Percentiles rank a stretch among this genome's conserved stretches.
phyloP scores from a whole-genome alignment of 495 filamentous ascomycete genomes.

The Aspergillus baeticus region DNA sequence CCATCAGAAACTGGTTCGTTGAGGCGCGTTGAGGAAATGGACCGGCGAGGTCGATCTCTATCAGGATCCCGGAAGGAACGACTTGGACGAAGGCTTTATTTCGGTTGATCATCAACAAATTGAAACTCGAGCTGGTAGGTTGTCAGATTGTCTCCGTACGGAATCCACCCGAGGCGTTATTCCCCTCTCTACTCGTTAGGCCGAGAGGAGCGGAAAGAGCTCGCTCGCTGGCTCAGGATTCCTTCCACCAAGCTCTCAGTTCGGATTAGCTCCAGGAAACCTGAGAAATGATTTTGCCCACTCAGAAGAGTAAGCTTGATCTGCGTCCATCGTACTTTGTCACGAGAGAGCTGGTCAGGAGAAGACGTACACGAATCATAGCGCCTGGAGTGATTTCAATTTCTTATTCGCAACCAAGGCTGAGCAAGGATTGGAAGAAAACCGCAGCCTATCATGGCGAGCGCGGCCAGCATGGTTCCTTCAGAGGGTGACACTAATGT shows the following conservation, averaged over 20 bases:
- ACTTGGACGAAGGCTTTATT: slow-evolving; percentile 14
- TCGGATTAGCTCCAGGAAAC: not conserved
- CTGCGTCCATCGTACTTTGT: slow-evolving; percentile 24
- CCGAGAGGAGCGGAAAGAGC: not conserved
- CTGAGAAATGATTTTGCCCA: slow-evolving; percentile 12
- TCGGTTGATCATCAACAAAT: slow-evolving; percentile 13
- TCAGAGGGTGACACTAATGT: slow-evolving; percentile 7
- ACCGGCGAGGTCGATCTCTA: slow-evolving; percentile 4
- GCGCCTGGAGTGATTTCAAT: slow-evolving; percentile 21
- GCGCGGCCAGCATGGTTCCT: slow-evolving; percentile 16
- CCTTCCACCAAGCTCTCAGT: slow-evolving; percentile 6
- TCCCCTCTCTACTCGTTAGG: not conserved
- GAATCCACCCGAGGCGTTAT: not conserved
- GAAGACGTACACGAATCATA: slow-evolving; percentile 16
- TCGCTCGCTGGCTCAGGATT: not conserved
- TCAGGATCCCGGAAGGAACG: not conserved
- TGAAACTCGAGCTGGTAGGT: slow-evolving; percentile 7
- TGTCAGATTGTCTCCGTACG: slow-evolving; percentile 12
- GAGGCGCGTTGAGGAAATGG: not conserved
- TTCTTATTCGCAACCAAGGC: slow-evolving; percentile 14
- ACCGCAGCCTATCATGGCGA: slow-evolving; percentile 15
- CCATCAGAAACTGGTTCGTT: not conserved
- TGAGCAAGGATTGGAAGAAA: slow-evolving; percentile 8
- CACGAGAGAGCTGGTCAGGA: slow-evolving; percentile 21
- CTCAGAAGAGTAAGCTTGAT: slow-evolving; percentile 15